Conservation (phyloP, 257 asterid species). For the Solanum tarijense region DNA sequence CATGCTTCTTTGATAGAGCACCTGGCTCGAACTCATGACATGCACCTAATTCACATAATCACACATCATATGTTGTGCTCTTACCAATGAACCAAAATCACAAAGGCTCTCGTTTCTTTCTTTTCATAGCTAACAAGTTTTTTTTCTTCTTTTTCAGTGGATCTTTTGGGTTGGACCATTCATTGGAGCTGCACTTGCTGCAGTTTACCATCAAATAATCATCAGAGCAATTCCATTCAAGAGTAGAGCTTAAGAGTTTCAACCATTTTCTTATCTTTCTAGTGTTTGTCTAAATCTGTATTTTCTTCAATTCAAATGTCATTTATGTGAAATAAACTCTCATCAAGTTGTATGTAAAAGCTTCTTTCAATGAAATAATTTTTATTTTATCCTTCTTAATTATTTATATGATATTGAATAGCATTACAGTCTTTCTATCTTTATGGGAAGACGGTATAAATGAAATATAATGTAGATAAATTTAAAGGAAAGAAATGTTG, state of each 20-base stretch:
- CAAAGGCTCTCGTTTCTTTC: background rate
- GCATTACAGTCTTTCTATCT: background rate
- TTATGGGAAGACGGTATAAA: background rate
- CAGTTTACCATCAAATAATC: slow-evolving; percentile 43
- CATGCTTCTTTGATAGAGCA: background rate
- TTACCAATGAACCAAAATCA: background rate
- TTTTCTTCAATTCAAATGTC: background rate
- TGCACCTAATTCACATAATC: background rate
- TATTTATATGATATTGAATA: background rate
- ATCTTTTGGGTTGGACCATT: slow-evolving; percentile 62
- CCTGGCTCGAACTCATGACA: background rate
- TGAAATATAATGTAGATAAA: background rate
- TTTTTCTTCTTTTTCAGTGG: slow-evolving; percentile 22
- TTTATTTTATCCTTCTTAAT: background rate
- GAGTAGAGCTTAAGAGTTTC: slow-evolving; percentile 22
- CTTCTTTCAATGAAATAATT: background rate
- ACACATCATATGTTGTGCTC: background rate
- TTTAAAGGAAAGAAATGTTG: background rate
- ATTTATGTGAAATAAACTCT: background rate
- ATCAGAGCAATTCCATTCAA: slow-evolving; percentile 61
- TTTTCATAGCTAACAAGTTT: background rate
- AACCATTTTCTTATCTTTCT: background rate
- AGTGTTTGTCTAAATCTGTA: background rate
- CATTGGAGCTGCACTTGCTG: slow-evolving; percentile 59
- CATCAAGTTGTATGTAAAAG: background rate